Evolutionary conservation across 1,284 basidiomycete genomes (phyloP).

Genomic region (Marasmius fiardii): DNA sequence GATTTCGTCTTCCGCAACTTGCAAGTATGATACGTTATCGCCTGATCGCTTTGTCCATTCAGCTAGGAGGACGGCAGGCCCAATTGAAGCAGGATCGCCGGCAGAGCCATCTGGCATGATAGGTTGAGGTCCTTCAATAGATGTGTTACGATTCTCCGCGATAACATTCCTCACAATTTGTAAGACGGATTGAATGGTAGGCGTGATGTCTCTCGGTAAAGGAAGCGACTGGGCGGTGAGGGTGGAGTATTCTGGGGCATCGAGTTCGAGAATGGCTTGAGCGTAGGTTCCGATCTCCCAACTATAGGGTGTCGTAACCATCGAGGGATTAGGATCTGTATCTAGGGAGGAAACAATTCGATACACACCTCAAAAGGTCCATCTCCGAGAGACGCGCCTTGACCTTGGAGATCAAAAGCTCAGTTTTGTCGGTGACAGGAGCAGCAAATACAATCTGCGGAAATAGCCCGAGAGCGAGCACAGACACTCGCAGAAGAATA

Average conservation of each 20-base stretch:
- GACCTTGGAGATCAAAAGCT: background rate
- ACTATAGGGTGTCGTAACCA: slow-evolving; percentile 30
- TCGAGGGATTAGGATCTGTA: background rate
- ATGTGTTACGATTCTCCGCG: background rate
- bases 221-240: slow-evolving; percentile 35
- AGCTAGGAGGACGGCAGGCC: slow-evolving; percentile 58
- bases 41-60: slow-evolving; percentile 45
- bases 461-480: background rate
- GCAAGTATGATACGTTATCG: slow-evolving; percentile 38
- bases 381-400: background rate
- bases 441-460: background rate
- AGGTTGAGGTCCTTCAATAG: background rate
- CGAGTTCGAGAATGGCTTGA: slow-evolving; percentile 68
- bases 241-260: slow-evolving; percentile 62
- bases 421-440: background rate
- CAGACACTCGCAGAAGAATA: background rate
- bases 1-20: slow-evolving; percentile 53
- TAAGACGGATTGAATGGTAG: background rate
- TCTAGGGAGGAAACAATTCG: background rate
- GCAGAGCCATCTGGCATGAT: slow-evolving; percentile 43
- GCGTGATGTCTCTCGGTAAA: background rate
- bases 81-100: slow-evolving; percentile 70
- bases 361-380: background rate
- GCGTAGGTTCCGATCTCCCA: slow-evolving; percentile 84
- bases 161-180: background rate